Evolutionary conservation across 2,329 filamentous ascomycete species (phyloP), one percentile per base, ranked within the genome.

Genomic region (Colletotrichum cuscutae): DNA sequence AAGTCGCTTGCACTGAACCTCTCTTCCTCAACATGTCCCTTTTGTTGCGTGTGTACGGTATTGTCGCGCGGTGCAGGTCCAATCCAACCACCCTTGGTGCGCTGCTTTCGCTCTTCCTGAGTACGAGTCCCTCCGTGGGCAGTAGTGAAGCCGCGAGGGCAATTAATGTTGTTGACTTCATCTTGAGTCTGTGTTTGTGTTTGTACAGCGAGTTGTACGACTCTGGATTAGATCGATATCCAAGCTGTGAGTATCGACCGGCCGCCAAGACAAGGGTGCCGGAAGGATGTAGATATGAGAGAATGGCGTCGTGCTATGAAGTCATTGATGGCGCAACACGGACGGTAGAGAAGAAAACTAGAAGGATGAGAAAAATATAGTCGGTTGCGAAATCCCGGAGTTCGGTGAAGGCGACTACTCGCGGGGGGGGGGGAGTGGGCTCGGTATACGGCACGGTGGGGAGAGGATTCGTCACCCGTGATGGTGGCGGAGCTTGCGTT

Each of bases 51-150:
- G 60, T 74, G 42, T 71, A 74, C n/a, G 68, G 72, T 59, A 72
- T 58, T 8, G 77, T 75, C 53, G 76, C 81, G 71, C 85, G 83
- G 72, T 87, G 81, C 5, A 86, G 84, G 53, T 84, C 77, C 70
- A 90, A 76, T 62, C 80, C 80, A 62, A 90, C 79, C 5, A 90
- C 86, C 53, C 82, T 85, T 2, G 85, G 83, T 46, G 76, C 73
- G 22, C 76, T 81, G 72, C 82, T 75, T 30, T 80, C 73, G 46
- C 77, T 78, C 67, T 79, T 78, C 13, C 75, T 77, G 28, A 84
- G 72, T 46, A 79, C 75, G 49, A 82, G 76, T 1, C 74, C 77
- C 2, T 80, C 72, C 9, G 74, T 65, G 49, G 79, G 70, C 59
- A 80, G 72, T 22, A 82, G 58, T 37, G 78, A 77, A 58, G 79